These are phyloP conservation scores for Colletotrichum endophyticum DNA, from an alignment of 2,329 filamentous ascomycete species.

Conservation along the genomic window DNA sequence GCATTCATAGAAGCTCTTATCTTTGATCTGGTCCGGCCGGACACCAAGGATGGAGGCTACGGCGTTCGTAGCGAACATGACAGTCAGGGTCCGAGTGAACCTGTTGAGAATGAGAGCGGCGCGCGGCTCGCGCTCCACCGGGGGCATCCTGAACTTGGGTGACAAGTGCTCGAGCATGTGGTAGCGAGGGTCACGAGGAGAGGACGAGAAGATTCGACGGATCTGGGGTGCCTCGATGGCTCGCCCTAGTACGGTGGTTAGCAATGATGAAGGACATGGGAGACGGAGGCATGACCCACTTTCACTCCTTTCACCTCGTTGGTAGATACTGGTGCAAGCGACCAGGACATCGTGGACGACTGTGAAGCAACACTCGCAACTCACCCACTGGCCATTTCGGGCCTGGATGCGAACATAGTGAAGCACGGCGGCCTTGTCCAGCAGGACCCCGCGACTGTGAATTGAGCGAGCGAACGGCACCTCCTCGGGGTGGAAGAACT, in stretches of 20 bases:
- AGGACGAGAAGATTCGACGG: conserved; percentile 80
- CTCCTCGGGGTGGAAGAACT: conserved; percentile 86
- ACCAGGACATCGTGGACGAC: conserved; percentile 88
- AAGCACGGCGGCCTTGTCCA: conserved; percentile 86
- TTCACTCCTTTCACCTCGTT: conserved; percentile 70
- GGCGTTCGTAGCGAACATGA: conserved; percentile 86
- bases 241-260: conserved; percentile 54
- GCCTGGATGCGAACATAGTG: conserved; percentile 78
- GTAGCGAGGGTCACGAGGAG: conserved; percentile 82
- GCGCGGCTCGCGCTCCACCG: conserved; percentile 75
- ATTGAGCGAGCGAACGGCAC: conserved; percentile 75
- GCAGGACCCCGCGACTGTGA: conserved; percentile 73
- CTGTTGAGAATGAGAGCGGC: conserved; percentile 86
- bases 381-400: conserved; percentile 73
- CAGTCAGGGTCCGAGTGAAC: conserved; percentile 80
- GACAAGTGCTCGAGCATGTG: conserved; percentile 89
- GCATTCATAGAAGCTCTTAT: conserved; percentile 86
- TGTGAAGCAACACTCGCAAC: conserved; percentile 89
- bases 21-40: conserved; percentile 69
- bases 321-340: conserved; percentile 82
- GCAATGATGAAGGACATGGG: background rate
- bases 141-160: conserved; percentile 73
- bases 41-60: conserved; percentile 79
- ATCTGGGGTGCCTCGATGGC: conserved; percentile 80
- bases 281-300: conserved; percentile 56